phyloP scores from a whole-genome alignment of 176 grass and related monocot genomes.

The Avena atlantica region DNA sequence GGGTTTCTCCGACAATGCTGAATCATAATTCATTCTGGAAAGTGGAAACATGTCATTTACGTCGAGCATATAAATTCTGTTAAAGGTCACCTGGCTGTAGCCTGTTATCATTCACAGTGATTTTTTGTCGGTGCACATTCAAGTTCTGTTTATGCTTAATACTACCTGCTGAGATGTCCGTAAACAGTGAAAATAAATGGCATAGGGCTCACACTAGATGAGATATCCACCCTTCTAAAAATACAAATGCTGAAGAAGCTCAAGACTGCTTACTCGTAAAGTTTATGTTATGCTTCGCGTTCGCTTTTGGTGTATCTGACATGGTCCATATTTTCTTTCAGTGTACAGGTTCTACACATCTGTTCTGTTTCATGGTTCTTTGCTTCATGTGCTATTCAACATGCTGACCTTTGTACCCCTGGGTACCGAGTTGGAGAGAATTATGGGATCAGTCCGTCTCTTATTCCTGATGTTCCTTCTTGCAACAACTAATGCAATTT shows the following conservation, averaged over 20 bases:
- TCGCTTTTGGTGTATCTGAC: conserved; percentile 43
- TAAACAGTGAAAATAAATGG: not conserved
- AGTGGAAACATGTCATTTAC: conserved; percentile 4
- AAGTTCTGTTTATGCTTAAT: not conserved
- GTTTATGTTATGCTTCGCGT: not conserved
- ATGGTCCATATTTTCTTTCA: conserved; percentile 48
- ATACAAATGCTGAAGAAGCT: conserved; percentile 16
- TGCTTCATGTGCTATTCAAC: conserved; percentile 96
- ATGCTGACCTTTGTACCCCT: conserved; percentile 94
- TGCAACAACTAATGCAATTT: conserved; percentile 87
- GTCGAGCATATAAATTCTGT: not conserved
- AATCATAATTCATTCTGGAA: not conserved
- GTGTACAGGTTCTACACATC: conserved; percentile 94
- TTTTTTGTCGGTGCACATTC: not conserved
- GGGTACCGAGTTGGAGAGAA: conserved; percentile 89
- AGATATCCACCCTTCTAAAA: conserved; percentile 6
- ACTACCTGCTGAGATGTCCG: not conserved
- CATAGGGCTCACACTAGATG: not conserved
- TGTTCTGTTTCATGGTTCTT: conserved; percentile 86
- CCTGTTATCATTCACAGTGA: not conserved
- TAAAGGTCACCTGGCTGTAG: not conserved
- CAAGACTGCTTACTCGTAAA: not conserved
- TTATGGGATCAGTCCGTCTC: conserved; percentile 95
- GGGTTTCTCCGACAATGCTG: not conserved
- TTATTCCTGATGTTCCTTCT: conserved; percentile 92